A percentile compares a stretch with the other conserved stretches of the same genome.
These are phyloP conservation scores for Exophiala sp. DNA, from an alignment of 2,329 filamentous ascomycete genomes.

Conservation along the genomic window DNA sequence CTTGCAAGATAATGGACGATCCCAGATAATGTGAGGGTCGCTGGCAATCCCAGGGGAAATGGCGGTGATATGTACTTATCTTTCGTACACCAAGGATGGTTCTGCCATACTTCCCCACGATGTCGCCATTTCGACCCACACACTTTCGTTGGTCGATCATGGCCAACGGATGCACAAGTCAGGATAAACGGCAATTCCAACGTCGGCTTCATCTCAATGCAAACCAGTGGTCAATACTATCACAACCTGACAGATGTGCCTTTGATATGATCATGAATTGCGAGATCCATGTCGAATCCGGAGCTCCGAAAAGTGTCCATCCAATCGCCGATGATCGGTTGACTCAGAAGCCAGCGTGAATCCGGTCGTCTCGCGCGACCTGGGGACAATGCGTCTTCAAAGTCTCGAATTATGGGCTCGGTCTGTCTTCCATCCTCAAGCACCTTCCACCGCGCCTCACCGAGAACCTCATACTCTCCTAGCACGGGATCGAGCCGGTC, in stretches of 20 bases:
- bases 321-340: slow-evolving; percentile 1
- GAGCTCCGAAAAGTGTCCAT: background rate
- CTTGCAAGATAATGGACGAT: too few species aligned
- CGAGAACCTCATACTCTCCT: background rate
- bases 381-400: background rate
- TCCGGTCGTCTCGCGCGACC: background rate
- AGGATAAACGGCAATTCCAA: too few species aligned
- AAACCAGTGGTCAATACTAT: too few species aligned
- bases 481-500: background rate
- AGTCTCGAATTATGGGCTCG: background rate
- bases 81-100: too few species aligned
- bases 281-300: slow-evolving; percentile 5
- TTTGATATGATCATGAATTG: slow-evolving; percentile 7
- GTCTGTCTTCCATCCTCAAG: background rate
- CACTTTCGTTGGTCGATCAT: too few species aligned
- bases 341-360: slow-evolving; percentile 1
- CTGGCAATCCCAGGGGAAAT: too few species aligned
- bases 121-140: too few species aligned
- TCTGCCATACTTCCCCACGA: too few species aligned
- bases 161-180: too few species aligned
- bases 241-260: background rate
- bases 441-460: background rate
- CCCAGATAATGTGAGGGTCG: too few species aligned
- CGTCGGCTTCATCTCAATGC: too few species aligned
- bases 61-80: too few species aligned